Evolutionary conservation across 176 grass and related monocot genomes (phyloP), one percentile per base, ranked within the genome.

Genomic region (Juncus inflexus): DNA sequence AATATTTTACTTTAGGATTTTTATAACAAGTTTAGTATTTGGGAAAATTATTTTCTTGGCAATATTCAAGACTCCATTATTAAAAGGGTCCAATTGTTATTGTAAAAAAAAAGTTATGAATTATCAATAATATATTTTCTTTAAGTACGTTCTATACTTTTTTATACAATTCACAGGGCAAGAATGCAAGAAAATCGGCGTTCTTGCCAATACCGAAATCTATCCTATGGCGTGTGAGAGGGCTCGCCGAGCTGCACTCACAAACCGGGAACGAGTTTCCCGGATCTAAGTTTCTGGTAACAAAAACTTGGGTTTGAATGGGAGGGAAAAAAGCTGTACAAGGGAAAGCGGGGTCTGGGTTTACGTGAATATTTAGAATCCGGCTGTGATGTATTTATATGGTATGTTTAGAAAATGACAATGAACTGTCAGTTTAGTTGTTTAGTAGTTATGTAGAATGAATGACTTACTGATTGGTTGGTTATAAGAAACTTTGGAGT

Each of bases 151-250:
- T 28, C 1, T 28, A 1, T 28, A 28, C 0, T 28, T 28, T 28
- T 28, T 28, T 28, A 28, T 28, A 28, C 19, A 28, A 28, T 28
- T 28, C 19, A 28, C 19, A 99, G 95, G 89, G 74, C 51, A 83
- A 35, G 45, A 76, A 80, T 70, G 73, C 61, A 0, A 63, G 89
- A 52, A 99, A 99, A 68, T 81, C 52, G 52, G 72, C 86, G 60
- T 86, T 81, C 12, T 39, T 94, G 67, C 89, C 95, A 14, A 85
- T 99, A 84, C 95, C 95, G 16, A 55, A 67, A 38, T 49, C 78
- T 6, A 94, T 99, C 73, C 72, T 99, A 67, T 64, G 76, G 52
- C 88, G 86, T 63, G 95, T 99, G 4, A 86, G 87, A 70, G 78
- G 94, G 64, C 69, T 99, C 62, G 70, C 81, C 28, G 83, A 82